A percentile compares a stretch with the other conserved stretches of the same genome.
These are phyloP conservation scores for Blastobotrys serpentis DNA, from an alignment of 1,139 yeast genomes.

Conservation along the genomic window DNA sequence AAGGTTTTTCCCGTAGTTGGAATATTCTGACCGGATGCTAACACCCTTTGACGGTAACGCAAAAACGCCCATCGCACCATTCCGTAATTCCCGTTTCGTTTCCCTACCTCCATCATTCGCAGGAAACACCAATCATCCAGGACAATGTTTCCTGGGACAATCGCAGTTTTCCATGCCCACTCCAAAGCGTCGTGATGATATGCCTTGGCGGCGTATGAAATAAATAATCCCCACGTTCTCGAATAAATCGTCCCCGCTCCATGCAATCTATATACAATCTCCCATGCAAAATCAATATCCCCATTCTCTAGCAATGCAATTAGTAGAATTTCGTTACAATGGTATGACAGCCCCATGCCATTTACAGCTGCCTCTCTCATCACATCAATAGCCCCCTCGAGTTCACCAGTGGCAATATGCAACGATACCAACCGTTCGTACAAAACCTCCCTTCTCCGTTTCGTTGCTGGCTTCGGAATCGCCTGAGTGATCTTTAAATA, in stretches of 20 bases:
- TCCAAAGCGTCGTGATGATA: constrained; percentile 30
- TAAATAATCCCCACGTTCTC: constrained; percentile 39
- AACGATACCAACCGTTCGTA: constrained; percentile 25
- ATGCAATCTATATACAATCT: constrained; percentile 30
- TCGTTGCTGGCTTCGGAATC: constrained; percentile 9
- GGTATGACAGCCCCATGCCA: constrained; percentile 24
- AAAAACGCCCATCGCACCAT: constrained; percentile 36
- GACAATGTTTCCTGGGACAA: constrained; percentile 35
- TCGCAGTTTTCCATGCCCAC: constrained; percentile 35
- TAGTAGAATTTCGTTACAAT: constrained; percentile 33
- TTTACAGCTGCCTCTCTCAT: constrained; percentile 29
- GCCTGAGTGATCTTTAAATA: constrained; percentile 12
- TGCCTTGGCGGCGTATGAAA: constrained; percentile 29
- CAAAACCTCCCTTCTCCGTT: background rate
- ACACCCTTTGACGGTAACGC: constrained; percentile 19
- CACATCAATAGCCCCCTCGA: constrained; percentile 31
- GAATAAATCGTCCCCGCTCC: constrained; percentile 28
- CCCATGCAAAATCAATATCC: constrained; percentile 35
- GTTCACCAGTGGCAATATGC: constrained; percentile 25
- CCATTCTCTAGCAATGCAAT: constrained; percentile 28
- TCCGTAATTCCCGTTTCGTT: constrained; percentile 27
- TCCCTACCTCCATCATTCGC: constrained; percentile 32
- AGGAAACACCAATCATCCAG: constrained; percentile 34
- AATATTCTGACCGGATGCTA: constrained; percentile 11
- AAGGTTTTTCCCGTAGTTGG: constrained; percentile 13